Evolutionary conservation across 148 eudicot species (phyloP).

Genomic region (Chenopodium quinoa): DNA sequence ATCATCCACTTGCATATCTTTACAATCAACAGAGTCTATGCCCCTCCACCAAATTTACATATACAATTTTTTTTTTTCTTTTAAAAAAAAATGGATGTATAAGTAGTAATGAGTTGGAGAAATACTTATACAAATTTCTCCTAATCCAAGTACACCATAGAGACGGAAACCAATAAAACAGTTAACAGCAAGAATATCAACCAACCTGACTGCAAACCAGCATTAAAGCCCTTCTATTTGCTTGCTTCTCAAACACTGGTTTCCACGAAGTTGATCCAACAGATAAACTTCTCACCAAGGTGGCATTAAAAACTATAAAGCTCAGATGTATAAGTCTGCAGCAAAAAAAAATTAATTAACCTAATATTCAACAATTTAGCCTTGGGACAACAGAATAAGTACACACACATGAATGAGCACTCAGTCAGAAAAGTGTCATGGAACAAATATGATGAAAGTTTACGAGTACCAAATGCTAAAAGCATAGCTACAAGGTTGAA

Average conservation of each 20-base stretch:
- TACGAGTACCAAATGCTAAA: background rate
- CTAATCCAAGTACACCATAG: background rate
- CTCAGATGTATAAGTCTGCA: slow-evolving; percentile 33
- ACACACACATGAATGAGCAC: background rate
- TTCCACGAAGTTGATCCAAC: slow-evolving; percentile 22
- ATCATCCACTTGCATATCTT: background rate
- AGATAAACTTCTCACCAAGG: slow-evolving; percentile 33
- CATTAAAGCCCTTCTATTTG: slow-evolving; percentile 38
- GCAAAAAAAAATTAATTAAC: background rate
- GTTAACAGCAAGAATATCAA: slow-evolving; percentile 13
- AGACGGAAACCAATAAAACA: background rate
- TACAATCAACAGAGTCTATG: background rate
- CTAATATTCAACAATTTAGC: background rate
- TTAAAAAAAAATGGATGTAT: background rate
- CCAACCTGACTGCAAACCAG: slow-evolving; percentile 47
- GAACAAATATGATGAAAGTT: background rate
- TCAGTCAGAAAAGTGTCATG: background rate
- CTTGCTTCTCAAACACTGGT: slow-evolving; percentile 38
- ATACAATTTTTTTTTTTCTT: background rate
- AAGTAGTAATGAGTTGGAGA: background rate
- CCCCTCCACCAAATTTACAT: background rate
- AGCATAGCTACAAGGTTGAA: background rate
- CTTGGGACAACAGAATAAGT: background rate
- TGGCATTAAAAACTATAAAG: slow-evolving; percentile 29
- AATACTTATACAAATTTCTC: background rate